Evolutionary conservation across 306 rosid genomes (phyloP).

Genomic region (Canavalia gladiata): DNA sequence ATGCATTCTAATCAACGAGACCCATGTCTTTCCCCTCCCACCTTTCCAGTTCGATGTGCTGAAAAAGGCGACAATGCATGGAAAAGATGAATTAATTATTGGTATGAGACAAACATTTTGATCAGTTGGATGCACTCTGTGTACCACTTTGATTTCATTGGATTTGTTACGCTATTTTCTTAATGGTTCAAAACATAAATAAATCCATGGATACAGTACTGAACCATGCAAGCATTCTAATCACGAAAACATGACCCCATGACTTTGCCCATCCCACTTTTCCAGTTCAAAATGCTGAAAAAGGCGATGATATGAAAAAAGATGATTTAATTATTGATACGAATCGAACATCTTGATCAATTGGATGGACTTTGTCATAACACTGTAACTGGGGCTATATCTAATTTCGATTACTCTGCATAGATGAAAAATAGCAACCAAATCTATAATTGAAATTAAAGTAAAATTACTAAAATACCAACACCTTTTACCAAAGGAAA

Average conservation of each 20-base stretch:
- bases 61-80: background rate
- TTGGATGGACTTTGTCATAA: background rate
- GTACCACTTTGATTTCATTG: background rate
- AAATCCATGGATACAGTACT: background rate
- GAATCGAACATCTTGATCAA: constrained; percentile 1
- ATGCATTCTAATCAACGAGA: background rate
- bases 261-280: background rate
- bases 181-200: background rate
- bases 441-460: too few species aligned
- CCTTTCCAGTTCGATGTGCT: background rate
- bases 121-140: constrained; percentile 3
- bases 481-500: too few species aligned
- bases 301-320: background rate
- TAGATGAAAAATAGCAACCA: background rate
- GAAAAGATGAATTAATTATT: background rate
- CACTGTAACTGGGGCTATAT: background rate
- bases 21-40: background rate
- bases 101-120: background rate
- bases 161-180: background rate
- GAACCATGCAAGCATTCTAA: background rate
- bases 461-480: too few species aligned
- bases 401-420: background rate
- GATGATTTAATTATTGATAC: background rate
- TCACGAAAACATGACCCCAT: background rate
- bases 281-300: background rate